Evolutionary conservation across 352 stramenopile species (phyloP), one percentile per base, ranked within the genome.

Genomic region (Pythium volutum): DNA sequence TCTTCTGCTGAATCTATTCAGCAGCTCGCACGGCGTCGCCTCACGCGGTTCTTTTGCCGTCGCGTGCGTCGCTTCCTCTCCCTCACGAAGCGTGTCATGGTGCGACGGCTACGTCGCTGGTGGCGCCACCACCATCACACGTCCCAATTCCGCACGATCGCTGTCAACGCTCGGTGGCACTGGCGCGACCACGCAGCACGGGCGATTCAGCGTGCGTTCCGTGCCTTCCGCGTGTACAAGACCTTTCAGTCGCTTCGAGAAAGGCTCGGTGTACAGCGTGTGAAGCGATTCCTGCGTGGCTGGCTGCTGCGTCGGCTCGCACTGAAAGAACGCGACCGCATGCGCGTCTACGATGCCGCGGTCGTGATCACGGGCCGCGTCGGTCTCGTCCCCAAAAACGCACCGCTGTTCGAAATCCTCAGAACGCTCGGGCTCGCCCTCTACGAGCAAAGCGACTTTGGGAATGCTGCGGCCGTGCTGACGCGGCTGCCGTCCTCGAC

Each of bases 71-170:
- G 59, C 8, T 86, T 87, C 26, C 48, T 87, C 3, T 26, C 49
- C 3, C 43, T 81, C 1, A 84, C 78, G 59, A 82, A 84, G 55
- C 43, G 54, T 0, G 65, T 85, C 38, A 88, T 91, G 79, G 57
- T 60, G 27, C 47, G 67, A 1, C 74, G 78, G 2, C 39, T 91
- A 14, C 33, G 71, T 9, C 73, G 59, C 4, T 88, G 76, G 71
- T 88, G 75, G 77, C 79, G 71, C 33, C 64, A 34, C 4, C 71
- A 43, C 26, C 43, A 56, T 9, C 55, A 64, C 20, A 11, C 26
- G 9, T 55, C 48, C 33, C 73, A 62, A n/a, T 87, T 76, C 71
- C 66, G 69, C 7, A 26, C 58, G 12, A 14, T 60, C 5, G 76
- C 66, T 1, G 38, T 47, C 33, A 15, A 11, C 8, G 42, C 55